Evolutionary conservation across 169 alveolate species (phyloP).

Genomic region (Miamiensis avidus): DNA sequence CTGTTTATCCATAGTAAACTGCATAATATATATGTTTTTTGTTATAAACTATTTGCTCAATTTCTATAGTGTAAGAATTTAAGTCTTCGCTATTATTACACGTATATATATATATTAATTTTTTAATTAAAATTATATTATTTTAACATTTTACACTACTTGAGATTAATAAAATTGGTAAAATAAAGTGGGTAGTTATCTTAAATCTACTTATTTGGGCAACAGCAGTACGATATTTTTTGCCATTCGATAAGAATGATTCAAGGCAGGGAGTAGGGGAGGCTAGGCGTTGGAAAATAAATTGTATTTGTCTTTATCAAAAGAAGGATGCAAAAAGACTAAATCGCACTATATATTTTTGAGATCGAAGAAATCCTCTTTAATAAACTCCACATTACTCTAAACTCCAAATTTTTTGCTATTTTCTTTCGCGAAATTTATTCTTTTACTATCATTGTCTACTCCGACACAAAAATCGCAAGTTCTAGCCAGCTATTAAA

Average conservation of each 20-base stretch:
- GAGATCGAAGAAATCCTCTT: background rate
- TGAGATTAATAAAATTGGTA: no score
- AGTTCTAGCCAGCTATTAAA: background rate
- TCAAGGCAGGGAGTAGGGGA: background rate
- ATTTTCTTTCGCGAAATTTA: background rate
- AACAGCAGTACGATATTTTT: background rate
- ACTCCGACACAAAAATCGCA: background rate
- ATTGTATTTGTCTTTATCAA: background rate
- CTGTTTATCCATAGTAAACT: background rate
- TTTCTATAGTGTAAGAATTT: background rate
- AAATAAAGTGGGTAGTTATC: background rate
- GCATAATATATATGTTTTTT: no score
- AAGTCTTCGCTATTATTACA: background rate
- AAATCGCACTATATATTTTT: background rate
- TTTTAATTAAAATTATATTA: no score
- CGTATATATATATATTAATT: no score
- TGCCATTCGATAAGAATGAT: background rate
- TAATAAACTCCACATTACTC: background rate
- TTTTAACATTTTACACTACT: background rate
- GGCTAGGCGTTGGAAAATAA: background rate
- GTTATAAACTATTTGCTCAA: background rate
- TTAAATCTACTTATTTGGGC: background rate
- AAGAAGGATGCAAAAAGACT: background rate
- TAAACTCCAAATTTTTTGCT: background rate
- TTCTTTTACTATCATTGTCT: background rate